Evolutionary conservation across 1,284 basidiomycete species (phyloP).

Genomic region (Heterobasidion irregulare): DNA sequence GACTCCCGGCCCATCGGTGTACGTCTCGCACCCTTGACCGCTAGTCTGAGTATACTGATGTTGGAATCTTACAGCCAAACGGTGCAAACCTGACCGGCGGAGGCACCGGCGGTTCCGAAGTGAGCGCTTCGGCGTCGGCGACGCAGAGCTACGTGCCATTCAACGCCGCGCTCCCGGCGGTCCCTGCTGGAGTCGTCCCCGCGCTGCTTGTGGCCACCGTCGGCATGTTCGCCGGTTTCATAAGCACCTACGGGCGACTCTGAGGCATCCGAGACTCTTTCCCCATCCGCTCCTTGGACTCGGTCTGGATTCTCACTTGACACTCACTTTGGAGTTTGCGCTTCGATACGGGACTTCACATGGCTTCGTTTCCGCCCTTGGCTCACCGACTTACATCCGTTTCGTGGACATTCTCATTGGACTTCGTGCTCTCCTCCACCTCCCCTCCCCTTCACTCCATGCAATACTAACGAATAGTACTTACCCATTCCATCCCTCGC

Average conservation of each 20-base stretch:
- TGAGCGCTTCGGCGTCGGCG: conserved; percentile 15
- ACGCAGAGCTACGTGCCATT: conserved; percentile 37
- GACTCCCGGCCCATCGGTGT: conserved; percentile 61
- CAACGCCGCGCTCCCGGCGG: conserved; percentile 24
- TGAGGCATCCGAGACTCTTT: neutral
- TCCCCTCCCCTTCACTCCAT: neutral
- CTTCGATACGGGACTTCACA: neutral
- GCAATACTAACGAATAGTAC: no score
- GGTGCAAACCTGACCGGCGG: conserved; percentile 64
- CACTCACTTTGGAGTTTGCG: neutral
- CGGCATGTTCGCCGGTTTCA: conserved; percentile 23
- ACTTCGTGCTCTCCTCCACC: neutral
- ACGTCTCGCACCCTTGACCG: conserved; percentile 17
- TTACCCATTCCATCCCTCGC: no score
- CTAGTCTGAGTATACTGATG: conserved; percentile 4
- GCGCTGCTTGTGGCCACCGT: conserved; percentile 22
- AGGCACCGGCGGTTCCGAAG: conserved; percentile 29
- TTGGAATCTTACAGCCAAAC: conserved; percentile 38
- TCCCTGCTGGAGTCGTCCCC: conserved; percentile 23
- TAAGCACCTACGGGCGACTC: conserved; percentile 13
- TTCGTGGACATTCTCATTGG: neutral
- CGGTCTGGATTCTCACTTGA: neutral
- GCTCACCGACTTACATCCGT: neutral
- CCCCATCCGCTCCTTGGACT: neutral
- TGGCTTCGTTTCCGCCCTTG: neutral